Base-by-base conservation (phyloP, 192 early-diverging fungal genomes). In the Rhizophagus clarus region DNA sequence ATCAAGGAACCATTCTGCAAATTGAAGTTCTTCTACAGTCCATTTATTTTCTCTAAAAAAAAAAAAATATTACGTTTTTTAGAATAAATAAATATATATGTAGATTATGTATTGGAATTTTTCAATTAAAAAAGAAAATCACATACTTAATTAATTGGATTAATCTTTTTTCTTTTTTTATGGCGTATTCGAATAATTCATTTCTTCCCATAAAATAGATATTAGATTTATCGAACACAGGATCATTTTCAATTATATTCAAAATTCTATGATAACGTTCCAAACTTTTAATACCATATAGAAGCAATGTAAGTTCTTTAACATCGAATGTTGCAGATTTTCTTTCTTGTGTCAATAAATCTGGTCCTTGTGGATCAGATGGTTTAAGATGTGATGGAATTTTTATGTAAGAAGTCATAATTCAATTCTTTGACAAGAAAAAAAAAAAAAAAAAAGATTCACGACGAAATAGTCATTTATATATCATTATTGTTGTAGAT, bases 141-240 rank as follows among this genome's bases (percentile, higher is more conserved):
- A 61, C 80, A 80, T 89, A 88, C 84, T 83, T 83, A 40, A 86
- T 77, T 42, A 96, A 82, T 81, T 92, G 89, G 34, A 92, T 84
- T 63, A 94, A 84, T 9, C 90, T 89, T 56, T 84, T 81, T 40
- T 91, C 92, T 79, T 92, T 91, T 79, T n/a, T 74, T 17, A 94
- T 81, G 67, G 91, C 87, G 69, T 87, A 82, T 45, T 88, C 82
- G 80, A 95, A 88, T 47, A 87, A 86, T 26, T 95, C 92, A 26
- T 85, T 81, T 61, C 95, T 90, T 73, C 92, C 91, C 81, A 90
- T 84, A 79, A 88, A 95, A 84, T 93, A 94, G 66, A 88, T 84
- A 56, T 93, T 79, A 10, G 88, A 89, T 83, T 94, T 88, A 73
- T 90, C 88, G 79, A 96, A 94, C 20, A 88, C 89, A 5, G 92